Percentiles rank a stretch among this genome's conserved stretches.
phyloP scores from a whole-genome alignment of 768 basidiomycete species.

The Kwoniella europaea region DNA sequence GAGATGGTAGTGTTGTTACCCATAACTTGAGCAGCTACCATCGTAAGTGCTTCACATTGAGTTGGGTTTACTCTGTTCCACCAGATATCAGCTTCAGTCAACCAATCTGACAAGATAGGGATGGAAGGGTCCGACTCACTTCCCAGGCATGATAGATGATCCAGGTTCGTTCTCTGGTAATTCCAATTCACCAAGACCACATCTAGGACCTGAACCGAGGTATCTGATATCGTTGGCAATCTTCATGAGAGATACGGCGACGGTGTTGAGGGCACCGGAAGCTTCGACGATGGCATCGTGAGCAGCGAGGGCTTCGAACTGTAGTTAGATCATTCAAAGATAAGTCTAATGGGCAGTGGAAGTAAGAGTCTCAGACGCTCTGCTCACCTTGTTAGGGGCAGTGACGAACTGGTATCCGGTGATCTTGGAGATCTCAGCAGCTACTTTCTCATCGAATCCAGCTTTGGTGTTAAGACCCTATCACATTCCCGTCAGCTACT shows the following conservation, averaged over 20 bases:
- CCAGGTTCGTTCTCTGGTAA: constrained; percentile 99
- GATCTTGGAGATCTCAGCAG: constrained; percentile 84
- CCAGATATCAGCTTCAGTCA: constrained; percentile 4
- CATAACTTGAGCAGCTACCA: constrained; percentile 98
- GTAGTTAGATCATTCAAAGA: not conserved
- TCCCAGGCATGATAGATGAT: constrained; percentile 99
- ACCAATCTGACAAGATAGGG: too few species aligned
- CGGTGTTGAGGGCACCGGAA: constrained; percentile 91
- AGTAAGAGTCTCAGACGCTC: not conserved
- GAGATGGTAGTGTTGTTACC: constrained; percentile 94
- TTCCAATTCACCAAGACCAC: constrained; percentile 91
- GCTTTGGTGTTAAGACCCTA: constrained; percentile 95
- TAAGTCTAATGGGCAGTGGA: not conserved
- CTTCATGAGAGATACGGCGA: constrained; percentile 98
- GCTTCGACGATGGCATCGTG: constrained; percentile 98
- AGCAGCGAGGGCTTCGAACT: constrained; percentile 98
- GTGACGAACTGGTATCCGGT: constrained; percentile 92
- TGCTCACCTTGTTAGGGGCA: constrained; percentile 89
- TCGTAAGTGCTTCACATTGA: constrained; percentile 97
- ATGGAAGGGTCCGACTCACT: too few species aligned
- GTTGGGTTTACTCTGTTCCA: constrained; percentile 81
- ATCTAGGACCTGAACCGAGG: constrained; percentile 95
- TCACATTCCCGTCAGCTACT: not conserved
- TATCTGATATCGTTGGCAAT: constrained; percentile 99
- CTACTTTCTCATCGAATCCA: constrained; percentile 95